phyloP scores from a whole-genome alignment of 2,329 filamentous ascomycete species.

The Venturia oleaginea region DNA sequence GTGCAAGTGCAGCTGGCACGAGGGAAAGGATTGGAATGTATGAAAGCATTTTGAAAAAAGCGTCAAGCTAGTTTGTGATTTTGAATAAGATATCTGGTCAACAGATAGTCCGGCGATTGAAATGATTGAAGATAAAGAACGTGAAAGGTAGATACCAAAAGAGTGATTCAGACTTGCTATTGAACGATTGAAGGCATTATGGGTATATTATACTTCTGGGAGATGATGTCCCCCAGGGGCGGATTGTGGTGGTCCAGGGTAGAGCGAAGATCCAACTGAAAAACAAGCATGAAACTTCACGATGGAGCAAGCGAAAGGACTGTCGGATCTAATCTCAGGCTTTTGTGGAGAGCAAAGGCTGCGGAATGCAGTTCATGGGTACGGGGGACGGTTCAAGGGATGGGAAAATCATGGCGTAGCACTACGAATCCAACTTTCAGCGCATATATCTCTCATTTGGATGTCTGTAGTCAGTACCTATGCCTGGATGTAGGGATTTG shows the following conservation, averaged over 20 bases:
- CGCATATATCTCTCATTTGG: background rate
- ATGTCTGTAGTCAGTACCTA: background rate
- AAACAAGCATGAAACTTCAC: conserved; percentile 6
- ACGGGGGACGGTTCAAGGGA: background rate
- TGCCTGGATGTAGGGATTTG: background rate
- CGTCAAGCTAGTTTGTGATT: conserved; percentile 5
- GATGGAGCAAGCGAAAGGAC: conserved; percentile 3
- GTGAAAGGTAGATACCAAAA: background rate
- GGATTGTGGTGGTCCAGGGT: background rate
- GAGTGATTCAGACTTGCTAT: background rate
- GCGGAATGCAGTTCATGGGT: background rate
- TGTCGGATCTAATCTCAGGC: background rate
- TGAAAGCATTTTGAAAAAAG: conserved; percentile 6
- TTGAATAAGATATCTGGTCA: conserved; percentile 6
- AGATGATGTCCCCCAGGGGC: background rate
- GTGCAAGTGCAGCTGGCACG: conserved; percentile 33
- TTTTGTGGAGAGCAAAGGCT: background rate
- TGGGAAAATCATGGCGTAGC: background rate
- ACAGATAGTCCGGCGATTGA: conserved; percentile 8
- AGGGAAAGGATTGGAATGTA: conserved; percentile 1
- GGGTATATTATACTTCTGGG: background rate
- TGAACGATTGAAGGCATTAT: background rate
- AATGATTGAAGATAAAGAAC: conserved; percentile 7
- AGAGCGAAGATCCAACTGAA: background rate
- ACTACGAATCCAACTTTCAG: background rate